phyloP scores from a whole-genome alignment of 2,329 filamentous ascomycete species.

The Ophiostoma perfectum region DNA sequence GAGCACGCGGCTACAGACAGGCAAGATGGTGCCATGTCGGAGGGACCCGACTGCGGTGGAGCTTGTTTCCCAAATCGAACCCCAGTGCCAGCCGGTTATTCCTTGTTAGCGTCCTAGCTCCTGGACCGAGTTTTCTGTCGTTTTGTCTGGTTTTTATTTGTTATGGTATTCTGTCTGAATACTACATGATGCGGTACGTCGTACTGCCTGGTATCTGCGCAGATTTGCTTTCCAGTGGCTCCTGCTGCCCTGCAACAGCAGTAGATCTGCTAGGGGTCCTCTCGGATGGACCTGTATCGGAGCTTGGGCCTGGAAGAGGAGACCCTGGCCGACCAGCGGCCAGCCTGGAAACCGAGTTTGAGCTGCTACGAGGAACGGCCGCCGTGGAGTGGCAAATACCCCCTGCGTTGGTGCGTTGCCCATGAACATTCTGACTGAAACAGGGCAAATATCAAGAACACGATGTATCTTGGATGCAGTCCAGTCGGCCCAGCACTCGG shows the following conservation, averaged over 20 bases:
- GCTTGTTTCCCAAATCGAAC: not conserved
- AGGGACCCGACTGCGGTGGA: not conserved
- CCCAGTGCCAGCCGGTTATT: not conserved
- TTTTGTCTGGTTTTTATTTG: too few species aligned
- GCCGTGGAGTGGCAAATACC: not conserved
- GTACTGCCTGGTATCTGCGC: too few species aligned
- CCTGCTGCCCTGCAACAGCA: too few species aligned
- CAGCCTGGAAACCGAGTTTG: not conserved
- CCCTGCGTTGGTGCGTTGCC: slow-evolving; percentile 1
- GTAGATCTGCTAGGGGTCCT: too few species aligned
- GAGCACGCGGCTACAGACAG: slow-evolving; percentile 1
- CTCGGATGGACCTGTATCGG: too few species aligned
- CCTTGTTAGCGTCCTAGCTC: not conserved
- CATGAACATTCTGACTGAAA: not conserved
- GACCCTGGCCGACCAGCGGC: too few species aligned
- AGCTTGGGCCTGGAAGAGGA: too few species aligned
- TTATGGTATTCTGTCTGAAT: not conserved
- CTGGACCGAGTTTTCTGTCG: not conserved
- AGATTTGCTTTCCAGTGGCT: too few species aligned
- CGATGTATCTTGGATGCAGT: not conserved
- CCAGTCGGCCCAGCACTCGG: not conserved
- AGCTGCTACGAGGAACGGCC: not conserved
- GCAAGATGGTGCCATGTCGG: slow-evolving; percentile 9
- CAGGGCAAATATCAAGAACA: not conserved
- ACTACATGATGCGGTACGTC: too few species aligned